phyloP scores from a whole-genome alignment of 2,329 filamentous ascomycete species.

The Talaromyces sp. region DNA sequence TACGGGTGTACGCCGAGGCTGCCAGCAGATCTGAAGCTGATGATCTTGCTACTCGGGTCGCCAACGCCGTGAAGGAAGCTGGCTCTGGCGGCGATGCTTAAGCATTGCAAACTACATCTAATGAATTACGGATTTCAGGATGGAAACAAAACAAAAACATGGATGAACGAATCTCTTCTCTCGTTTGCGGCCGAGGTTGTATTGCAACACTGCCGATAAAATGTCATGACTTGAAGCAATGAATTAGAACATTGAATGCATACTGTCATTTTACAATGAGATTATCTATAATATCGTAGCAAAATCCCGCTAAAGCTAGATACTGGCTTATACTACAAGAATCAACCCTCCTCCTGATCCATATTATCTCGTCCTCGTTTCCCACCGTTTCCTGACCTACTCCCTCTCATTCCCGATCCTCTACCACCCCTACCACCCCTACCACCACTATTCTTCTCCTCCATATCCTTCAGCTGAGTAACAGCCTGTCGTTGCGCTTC shows the following conservation, averaged over 20 bases:
- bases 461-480: slow-evolving; percentile 74
- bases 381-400: slow-evolving; percentile 39
- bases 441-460: slow-evolving; percentile 58
- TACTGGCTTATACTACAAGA: neutral
- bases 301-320: neutral
- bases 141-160: neutral
- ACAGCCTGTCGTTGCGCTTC: slow-evolving; percentile 80
- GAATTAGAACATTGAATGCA: slow-evolving; percentile 7
- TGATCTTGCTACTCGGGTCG: slow-evolving; percentile 81
- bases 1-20: slow-evolving; percentile 93
- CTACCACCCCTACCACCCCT: slow-evolving; percentile 44
- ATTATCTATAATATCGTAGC: neutral
- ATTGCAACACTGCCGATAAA: neutral
- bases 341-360: slow-evolving; percentile 70
- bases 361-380: slow-evolving; percentile 61
- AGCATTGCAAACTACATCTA: neutral
- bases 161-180: neutral
- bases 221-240: slow-evolving; percentile 3
- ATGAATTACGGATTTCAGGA: neutral
- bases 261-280: neutral
- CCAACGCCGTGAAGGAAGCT: slow-evolving; percentile 65
- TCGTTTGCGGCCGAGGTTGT: neutral
- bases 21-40: slow-evolving; percentile 85
- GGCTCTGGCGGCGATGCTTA: slow-evolving; percentile 29
- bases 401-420: slow-evolving; percentile 49